Evolutionary conservation across 2,329 filamentous ascomycete species (phyloP), one percentile per base, ranked within the genome.

Genomic region (Colletotrichum incanum): DNA sequence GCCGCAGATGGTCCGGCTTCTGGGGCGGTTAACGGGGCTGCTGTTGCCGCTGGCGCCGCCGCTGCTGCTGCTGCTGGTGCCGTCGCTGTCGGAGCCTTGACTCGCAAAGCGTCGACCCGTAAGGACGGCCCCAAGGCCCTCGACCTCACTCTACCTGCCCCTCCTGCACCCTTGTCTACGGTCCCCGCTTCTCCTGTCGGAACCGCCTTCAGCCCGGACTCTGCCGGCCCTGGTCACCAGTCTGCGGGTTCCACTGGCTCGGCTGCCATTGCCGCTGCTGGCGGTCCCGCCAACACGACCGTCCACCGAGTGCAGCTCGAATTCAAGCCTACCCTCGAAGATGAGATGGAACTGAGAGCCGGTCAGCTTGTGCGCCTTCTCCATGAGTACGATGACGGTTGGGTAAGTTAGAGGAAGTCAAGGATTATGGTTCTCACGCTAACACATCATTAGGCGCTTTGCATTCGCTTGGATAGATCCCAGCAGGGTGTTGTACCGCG

Each of bases 311-410:
- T 98, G 43, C 94, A 98, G 81, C 90, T 98, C 76, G 95, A 98
- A 82, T 99, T 98, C 83, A 93, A 91, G 81, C 95, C 96, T 34
- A 96, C 93, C 4, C 92, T 98, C 88, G 93, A 94, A 7, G 96
- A 99, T 79, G 96, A 99, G 83, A 87, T 99, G 78, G 93, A 91
- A 74, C 88, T 99, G 55, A 89, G 86, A 74, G 90, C 92, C 70
- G 96, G 96, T 64, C 92, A 97, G 74, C 87, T 99, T 60, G 94
- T 98, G 62, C 90, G 96, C 75, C 86, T 99, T 75, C 87, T 98
- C 64, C 96, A 98, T 79, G 95, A 98, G 83, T 99, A 98, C 78
- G 96, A 99, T 80, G 96, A 99, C 83, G 96, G 96, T 78, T 99
- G 96, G 96, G 94, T 96, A 89, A 89, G 93, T 88, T 67, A 37